Conservation (phyloP, 2,329 filamentous ascomycete genomes). For the Alternaria consortialis region DNA sequence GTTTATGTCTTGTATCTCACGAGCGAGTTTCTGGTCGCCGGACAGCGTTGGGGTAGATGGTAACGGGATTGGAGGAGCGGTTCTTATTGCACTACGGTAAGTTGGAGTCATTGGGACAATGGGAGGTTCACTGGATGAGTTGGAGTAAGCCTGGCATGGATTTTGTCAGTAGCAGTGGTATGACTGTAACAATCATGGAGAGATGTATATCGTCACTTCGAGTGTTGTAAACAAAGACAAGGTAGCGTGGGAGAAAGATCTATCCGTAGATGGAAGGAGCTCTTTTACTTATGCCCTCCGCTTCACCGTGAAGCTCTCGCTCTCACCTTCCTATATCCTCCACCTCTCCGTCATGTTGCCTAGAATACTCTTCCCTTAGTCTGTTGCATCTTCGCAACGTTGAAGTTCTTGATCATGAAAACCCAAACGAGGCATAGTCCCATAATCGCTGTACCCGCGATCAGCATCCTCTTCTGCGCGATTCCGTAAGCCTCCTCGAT, state of each 20-base stretch:
- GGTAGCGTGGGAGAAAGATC: not conserved
- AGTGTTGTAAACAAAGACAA: not conserved
- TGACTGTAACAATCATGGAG: not conserved
- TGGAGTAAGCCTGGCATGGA: too few species aligned
- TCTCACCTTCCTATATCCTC: not conserved
- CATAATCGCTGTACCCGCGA: constrained; percentile 44
- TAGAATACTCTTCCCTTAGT: constrained; percentile 43
- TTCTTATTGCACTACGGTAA: too few species aligned
- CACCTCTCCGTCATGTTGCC: not conserved
- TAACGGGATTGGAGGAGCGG: too few species aligned
- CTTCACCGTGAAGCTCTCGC: not conserved
- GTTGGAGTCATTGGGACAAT: too few species aligned
- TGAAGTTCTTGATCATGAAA: constrained; percentile 45
- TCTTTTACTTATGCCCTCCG: not conserved
- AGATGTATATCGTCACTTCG: not conserved
- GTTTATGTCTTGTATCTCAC: too few species aligned
- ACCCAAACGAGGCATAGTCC: constrained; percentile 37
- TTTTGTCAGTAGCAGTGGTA: not conserved
- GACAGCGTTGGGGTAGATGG: too few species aligned
- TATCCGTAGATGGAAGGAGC: not conserved
- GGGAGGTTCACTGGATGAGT: too few species aligned
- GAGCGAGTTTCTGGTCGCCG: too few species aligned
- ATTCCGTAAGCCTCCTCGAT: constrained; percentile 42
- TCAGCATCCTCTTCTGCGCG: constrained; percentile 55
- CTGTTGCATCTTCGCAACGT: constrained; percentile 47